Percentiles rank a stretch among this genome's conserved stretches.
Conservation (phyloP, 495 filamentous ascomycete genomes). For the Neurospora sublineolata region DNA sequence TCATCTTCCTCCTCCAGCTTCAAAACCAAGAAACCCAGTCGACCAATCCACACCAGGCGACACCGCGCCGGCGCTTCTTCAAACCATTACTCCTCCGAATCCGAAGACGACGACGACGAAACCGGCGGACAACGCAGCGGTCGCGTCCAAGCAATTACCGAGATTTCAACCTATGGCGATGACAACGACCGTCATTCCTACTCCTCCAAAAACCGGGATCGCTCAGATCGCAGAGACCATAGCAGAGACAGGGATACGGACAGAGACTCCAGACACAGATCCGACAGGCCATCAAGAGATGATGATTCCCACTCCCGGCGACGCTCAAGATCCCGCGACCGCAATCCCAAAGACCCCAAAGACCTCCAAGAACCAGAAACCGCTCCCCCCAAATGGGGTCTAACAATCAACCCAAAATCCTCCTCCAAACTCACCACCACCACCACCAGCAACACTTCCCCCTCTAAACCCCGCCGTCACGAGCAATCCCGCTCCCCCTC, state of each 20-base stretch:
- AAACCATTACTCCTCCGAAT: constrained; percentile 1
- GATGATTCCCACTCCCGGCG: neutral
- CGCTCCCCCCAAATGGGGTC: neutral
- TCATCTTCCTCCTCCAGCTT: neutral
- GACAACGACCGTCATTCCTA: neutral
- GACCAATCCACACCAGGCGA: neutral
- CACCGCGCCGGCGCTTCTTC: neutral
- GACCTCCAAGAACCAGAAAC: neutral
- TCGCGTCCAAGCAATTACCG: neutral
- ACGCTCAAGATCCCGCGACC: neutral
- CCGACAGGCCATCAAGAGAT: neutral
- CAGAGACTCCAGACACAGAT: neutral
- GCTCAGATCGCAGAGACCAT: neutral
- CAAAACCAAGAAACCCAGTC: neutral
- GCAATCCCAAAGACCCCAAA: neutral
- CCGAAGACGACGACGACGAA: constrained; percentile 7
- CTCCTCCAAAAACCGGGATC: neutral
- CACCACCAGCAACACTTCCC: neutral
- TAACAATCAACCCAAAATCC: neutral
- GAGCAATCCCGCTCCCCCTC: neutral
- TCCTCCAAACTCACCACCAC: neutral
- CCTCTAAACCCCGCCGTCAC: neutral
- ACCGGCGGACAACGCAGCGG: neutral
- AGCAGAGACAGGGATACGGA: neutral
- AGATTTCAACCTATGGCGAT: neutral